Conservation (phyloP, 2,329 filamentous ascomycete genomes). For the Didymella lethalis region DNA sequence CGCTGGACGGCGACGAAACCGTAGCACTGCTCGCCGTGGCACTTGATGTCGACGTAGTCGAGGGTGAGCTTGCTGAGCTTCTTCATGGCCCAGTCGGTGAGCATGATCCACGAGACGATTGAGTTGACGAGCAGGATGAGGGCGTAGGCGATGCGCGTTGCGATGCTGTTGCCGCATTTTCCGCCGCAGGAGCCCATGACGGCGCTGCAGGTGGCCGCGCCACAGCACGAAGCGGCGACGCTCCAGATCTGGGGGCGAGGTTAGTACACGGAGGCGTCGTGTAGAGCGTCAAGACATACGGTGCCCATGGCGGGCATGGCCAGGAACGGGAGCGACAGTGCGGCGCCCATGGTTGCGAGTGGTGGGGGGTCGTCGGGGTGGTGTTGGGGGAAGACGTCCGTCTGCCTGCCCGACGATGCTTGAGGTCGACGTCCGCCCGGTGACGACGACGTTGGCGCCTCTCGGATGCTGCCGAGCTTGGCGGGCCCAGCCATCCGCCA, state of each 20-base stretch:
- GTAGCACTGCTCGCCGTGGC: constrained; percentile 85
- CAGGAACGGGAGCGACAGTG: constrained; percentile 88
- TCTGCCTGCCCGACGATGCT: constrained; percentile 10
- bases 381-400: constrained; percentile 13
- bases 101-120: constrained; percentile 97
- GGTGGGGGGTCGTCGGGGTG: constrained; percentile 19
- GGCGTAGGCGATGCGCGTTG: constrained; percentile 95
- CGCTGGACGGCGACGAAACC: constrained; percentile 96
- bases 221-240: constrained; percentile 89
- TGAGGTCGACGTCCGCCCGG: constrained; percentile 27
- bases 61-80: constrained; percentile 91
- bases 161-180: constrained; percentile 97
- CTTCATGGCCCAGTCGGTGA: constrained; percentile 97
- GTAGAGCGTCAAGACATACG: constrained; percentile 64
- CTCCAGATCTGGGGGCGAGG: constrained; percentile 68
- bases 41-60: constrained; percentile 95
- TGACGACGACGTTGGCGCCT: constrained; percentile 19
- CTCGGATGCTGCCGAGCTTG: constrained; percentile 27
- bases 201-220: constrained; percentile 94
- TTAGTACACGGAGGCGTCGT: background rate
- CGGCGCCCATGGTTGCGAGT: constrained; percentile 75
- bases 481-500: constrained; percentile 25
- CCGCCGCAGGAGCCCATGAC: constrained; percentile 89
- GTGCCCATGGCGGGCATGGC: constrained; percentile 86
- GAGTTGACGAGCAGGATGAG: constrained; percentile 96